phyloP scores from a whole-genome alignment of 805 yeast genomes.

The Saccharomyces paradoxus region DNA sequence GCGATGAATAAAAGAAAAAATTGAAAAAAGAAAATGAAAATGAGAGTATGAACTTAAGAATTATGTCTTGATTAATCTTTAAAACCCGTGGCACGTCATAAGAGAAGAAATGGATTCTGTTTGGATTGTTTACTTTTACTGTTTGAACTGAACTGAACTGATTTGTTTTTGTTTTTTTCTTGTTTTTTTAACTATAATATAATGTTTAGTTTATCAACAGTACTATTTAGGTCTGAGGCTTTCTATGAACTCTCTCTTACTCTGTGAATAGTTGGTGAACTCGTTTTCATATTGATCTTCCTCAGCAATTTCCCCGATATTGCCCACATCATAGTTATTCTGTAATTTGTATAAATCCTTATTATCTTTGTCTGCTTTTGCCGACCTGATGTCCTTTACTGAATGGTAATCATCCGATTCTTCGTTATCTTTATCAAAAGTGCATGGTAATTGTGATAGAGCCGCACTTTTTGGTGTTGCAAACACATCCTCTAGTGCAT shows the following conservation, averaged over 20 bases:
- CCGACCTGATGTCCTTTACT: slow-evolving; percentile 3
- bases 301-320: slow-evolving; percentile 32
- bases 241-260: slow-evolving; percentile 35
- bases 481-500: slow-evolving; percentile 17
- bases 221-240: slow-evolving; percentile 33
- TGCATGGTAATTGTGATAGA: not conserved
- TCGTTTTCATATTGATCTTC: slow-evolving; percentile 41
- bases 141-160: not conserved
- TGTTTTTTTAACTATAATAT: not conserved
- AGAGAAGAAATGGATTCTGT: not conserved
- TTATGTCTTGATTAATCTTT: not conserved
- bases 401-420: slow-evolving; percentile 9
- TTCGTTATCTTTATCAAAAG: slow-evolving; percentile 10
- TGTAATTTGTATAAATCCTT: slow-evolving; percentile 24
- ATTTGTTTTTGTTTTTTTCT: not conserved
- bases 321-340: slow-evolving; percentile 28
- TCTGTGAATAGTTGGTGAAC: slow-evolving; percentile 38
- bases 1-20: too few relatives aligned
- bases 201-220: not conserved
- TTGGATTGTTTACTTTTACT: not conserved
- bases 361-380: slow-evolving; percentile 5
- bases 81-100: not conserved
- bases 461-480: slow-evolving; percentile 16
- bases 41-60: not conserved
- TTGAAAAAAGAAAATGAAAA: not conserved